Evolutionary conservation across 2,329 filamentous ascomycete species (phyloP).

Genomic region (Aspergillus sp.): DNA sequence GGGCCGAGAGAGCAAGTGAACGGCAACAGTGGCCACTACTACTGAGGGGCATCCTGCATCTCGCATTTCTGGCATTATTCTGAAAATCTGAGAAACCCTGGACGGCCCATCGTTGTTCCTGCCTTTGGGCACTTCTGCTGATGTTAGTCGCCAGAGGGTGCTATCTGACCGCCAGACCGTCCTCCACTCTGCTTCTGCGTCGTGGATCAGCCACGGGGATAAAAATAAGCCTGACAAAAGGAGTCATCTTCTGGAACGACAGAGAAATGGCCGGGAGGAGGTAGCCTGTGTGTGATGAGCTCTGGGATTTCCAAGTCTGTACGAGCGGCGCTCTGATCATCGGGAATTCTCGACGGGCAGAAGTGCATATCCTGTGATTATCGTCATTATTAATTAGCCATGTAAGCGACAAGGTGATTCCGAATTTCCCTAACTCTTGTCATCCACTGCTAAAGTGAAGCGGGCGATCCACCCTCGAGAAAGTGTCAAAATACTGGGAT

Average conservation of each 20-base stretch:
- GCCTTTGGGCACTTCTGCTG: background rate
- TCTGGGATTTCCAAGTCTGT: too few species aligned
- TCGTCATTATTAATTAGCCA: background rate
- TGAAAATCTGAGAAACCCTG: too few species aligned
- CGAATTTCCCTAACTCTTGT: constrained; percentile 1
- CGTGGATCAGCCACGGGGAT: too few species aligned
- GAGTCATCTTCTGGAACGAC: too few species aligned
- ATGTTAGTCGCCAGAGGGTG: background rate
- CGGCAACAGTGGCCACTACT: too few species aligned
- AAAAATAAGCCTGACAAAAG: too few species aligned
- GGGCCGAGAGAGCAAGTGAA: too few species aligned
- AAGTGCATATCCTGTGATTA: background rate
- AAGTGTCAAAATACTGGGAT: constrained; percentile 3
- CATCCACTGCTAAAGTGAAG: constrained; percentile 9
- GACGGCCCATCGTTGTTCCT: background rate
- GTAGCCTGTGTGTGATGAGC: too few species aligned
- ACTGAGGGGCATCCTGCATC: too few species aligned
- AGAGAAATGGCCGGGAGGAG: too few species aligned
- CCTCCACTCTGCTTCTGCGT: too few species aligned
- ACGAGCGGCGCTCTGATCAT: background rate
- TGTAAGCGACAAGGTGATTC: constrained; percentile 6
- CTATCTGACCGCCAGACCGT: background rate
- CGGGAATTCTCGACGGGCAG: background rate
- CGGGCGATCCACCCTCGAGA: constrained; percentile 14
- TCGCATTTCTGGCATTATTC: too few species aligned